phyloP scores from a whole-genome alignment of 495 filamentous ascomycete genomes.

The Beverwykella pulmonaria region DNA sequence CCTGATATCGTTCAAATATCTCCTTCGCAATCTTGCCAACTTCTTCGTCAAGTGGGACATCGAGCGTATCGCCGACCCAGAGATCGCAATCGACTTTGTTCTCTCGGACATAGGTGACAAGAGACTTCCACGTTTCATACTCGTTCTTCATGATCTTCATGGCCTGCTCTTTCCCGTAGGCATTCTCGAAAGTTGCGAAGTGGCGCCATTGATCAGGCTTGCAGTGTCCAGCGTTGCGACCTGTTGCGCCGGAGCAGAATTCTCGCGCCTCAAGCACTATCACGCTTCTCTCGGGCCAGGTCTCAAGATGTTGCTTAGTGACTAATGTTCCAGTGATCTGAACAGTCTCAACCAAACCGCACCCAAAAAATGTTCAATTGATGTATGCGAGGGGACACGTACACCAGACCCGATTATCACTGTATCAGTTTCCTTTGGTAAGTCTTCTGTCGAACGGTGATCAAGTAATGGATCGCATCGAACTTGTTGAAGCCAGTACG shows the following conservation, averaged over 20 bases:
- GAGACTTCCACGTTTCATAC: slow-evolving; percentile 7
- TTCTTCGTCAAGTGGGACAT: slow-evolving; percentile 17
- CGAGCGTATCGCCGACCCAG: slow-evolving; percentile 19
- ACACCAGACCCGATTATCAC: slow-evolving; percentile 19
- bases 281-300: background rate
- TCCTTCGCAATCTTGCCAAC: slow-evolving; percentile 1
- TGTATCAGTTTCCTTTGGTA: slow-evolving; percentile 4
- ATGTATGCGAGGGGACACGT: background rate
- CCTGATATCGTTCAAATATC: slow-evolving; percentile 6
- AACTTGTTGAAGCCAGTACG: slow-evolving; percentile 24
- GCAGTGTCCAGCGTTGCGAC: slow-evolving; percentile 25
- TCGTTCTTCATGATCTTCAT: slow-evolving; percentile 23
- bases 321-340: slow-evolving; percentile 14
- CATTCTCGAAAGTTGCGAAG: slow-evolving; percentile 17
- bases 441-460: slow-evolving; percentile 10
- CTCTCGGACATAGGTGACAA: slow-evolving; percentile 3
- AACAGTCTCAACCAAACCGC: background rate
- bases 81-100: slow-evolving; percentile 17
- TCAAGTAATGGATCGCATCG: slow-evolving; percentile 20
- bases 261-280: slow-evolving; percentile 24
- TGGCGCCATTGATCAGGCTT: slow-evolving; percentile 23
- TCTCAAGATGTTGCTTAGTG: slow-evolving; percentile 17
- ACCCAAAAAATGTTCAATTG: background rate
- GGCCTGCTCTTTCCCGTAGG: slow-evolving; percentile 12
- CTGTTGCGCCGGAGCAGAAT: slow-evolving; percentile 25